Evolutionary conservation across 768 basidiomycete species (phyloP).

Genomic region (Fibroporia radiculosa): DNA sequence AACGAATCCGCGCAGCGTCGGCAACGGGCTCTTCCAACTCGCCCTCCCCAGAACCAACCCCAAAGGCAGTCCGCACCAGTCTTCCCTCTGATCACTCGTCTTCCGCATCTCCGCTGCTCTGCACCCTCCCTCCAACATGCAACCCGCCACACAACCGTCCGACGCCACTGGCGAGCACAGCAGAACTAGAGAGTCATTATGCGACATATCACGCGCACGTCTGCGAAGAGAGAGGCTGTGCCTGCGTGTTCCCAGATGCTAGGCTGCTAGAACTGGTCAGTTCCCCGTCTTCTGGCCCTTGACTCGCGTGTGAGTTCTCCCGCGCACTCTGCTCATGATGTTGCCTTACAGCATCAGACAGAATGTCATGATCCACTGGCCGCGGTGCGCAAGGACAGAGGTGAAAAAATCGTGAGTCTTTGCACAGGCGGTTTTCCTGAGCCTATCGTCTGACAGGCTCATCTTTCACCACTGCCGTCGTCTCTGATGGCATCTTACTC

Average conservation of each 20-base stretch:
- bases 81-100: slow-evolving; percentile 7
- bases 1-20: too few relatives aligned
- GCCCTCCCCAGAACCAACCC: slow-evolving; percentile 9
- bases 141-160: slow-evolving; percentile 44
- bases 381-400: slow-evolving; percentile 65
- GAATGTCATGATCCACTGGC: slow-evolving; percentile 87
- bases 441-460: neutral
- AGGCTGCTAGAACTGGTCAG: slow-evolving; percentile 73
- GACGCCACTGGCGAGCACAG: slow-evolving; percentile 54
- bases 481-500: neutral
- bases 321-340: neutral
- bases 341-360: slow-evolving; percentile 53
- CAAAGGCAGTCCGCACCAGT: slow-evolving; percentile 16
- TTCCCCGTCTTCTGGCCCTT: slow-evolving; percentile 8
- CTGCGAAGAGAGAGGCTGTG: slow-evolving; percentile 61
- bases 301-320: neutral
- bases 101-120: slow-evolving; percentile 37
- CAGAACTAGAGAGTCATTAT: slow-evolving; percentile 78
- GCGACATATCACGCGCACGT: slow-evolving; percentile 80
- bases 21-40: slow-evolving; percentile 1
- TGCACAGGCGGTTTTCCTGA: too few relatives aligned
- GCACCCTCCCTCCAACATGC: slow-evolving; percentile 81
- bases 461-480: neutral
- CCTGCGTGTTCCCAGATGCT: slow-evolving; percentile 80
- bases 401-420: slow-evolving; percentile 76